Base-by-base conservation (phyloP, 192 early-diverging fungal species). In the Paraglomus brasilianum region DNA sequence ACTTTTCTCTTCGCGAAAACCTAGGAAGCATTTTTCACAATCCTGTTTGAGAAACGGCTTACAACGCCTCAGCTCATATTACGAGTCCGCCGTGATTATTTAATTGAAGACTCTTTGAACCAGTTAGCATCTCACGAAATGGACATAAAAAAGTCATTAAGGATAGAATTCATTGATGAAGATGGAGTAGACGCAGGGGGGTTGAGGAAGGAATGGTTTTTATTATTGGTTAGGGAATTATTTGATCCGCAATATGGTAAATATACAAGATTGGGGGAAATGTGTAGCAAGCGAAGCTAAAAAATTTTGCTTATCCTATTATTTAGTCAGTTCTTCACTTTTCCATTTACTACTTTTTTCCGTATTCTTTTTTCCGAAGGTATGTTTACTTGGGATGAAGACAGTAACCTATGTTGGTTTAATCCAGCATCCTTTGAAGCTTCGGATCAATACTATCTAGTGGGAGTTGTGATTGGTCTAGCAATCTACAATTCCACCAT, bases 121-220 rank as follows among this genome's bases (percentile, higher is more conserved):
- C 88, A 97, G 64, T 73, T 98, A 55, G 85, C 88, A 0, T 81
- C 81, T 21, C 86, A 86, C 52, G 82, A 89, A 65, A 85, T 88
- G 64, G 94, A 96, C 58, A 66, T 98, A 53, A 95, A 95, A 65
- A 98, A 98, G 76, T 90, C 92, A 14, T 78, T 98, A 8, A 81
- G 89, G n/a, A 90, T 98, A 46, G 85, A 92, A 69, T 98, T 98
- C 85, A 82, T 91, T 38, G 95, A 89, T 5, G 95, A 98, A 78
- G 95, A 95, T 53, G 96, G 95, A 5, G 86, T 98, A 5, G 95
- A 97, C 78, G 94, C 91, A n/a, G 96, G 96, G 44, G 96, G 96
- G 0, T 77, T 98, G 21, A 87, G 93, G 40, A 98, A 98, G 63
- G 96, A 98, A 59, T 98, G 96, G 96, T 96, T 98, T 69, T 80